These are phyloP conservation scores for Chlorencoelia australis DNA, from an alignment of 2,329 filamentous ascomycete species.

Conservation along the genomic window DNA sequence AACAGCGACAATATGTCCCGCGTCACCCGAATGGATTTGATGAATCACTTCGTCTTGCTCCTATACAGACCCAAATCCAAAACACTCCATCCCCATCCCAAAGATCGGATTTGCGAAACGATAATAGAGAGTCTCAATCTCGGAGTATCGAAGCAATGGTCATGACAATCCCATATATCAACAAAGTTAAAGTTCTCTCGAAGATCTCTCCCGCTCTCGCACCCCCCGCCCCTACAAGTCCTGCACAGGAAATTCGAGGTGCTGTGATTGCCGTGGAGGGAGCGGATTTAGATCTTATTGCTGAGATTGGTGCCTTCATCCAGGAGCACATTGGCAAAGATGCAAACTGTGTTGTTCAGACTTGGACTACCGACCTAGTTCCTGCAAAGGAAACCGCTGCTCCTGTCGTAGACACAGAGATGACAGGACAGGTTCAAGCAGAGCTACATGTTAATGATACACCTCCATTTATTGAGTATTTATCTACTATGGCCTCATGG, in stretches of 20 bases:
- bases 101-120: constrained; percentile 23
- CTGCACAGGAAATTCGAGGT: constrained; percentile 47
- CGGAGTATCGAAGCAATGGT: constrained; percentile 57
- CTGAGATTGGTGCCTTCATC: constrained; percentile 53
- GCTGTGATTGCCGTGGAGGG: constrained; percentile 80
- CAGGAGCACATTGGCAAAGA: constrained; percentile 26
- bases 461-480: constrained; percentile 46
- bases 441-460: not conserved
- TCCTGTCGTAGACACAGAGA: constrained; percentile 11
- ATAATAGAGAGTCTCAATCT: constrained; percentile 28
- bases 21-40: constrained; percentile 20
- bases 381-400: not conserved
- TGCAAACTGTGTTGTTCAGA: constrained; percentile 19
- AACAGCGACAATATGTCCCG: constrained; percentile 17
- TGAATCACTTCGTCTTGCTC: constrained; percentile 27
- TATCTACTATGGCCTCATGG: constrained; percentile 62
- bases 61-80: constrained; percentile 25
- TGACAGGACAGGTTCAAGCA: constrained; percentile 7
- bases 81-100: constrained; percentile 31
- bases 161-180: constrained; percentile 62
- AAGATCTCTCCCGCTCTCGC: constrained; percentile 63
- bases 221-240: constrained; percentile 27
- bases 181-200: constrained; percentile 67
- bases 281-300: constrained; percentile 40
- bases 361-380: constrained; percentile 15